Evolutionary conservation across 345 rosid species (phyloP).

Genomic region (Turnera subulata): DNA sequence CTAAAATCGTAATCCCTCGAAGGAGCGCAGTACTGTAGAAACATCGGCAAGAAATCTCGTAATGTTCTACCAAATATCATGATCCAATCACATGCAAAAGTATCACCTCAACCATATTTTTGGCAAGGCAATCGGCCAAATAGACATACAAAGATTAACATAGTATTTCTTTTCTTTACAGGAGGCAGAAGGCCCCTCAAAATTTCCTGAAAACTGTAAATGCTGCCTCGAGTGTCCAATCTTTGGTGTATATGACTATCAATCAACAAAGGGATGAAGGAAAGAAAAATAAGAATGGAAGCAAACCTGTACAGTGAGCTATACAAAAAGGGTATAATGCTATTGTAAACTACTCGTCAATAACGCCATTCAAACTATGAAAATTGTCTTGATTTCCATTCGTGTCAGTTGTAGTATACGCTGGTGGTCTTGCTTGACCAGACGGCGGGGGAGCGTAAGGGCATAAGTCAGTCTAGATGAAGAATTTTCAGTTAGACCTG

Average conservation of each 20-base stretch:
- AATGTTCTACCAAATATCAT: too few species aligned
- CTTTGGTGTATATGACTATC: neutral
- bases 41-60: too few species aligned
- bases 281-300: neutral
- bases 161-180: constrained; percentile 23
- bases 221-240: constrained; percentile 5
- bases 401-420: constrained; percentile 22
- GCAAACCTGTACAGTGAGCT: constrained; percentile 44
- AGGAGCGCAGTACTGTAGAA: too few species aligned
- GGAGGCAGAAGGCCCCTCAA: constrained; percentile 6
- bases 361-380: constrained; percentile 18
- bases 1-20: too few species aligned
- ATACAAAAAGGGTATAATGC: constrained; percentile 19
- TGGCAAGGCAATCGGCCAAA: constrained; percentile 10
- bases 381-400: constrained; percentile 36
- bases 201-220: constrained; percentile 4
- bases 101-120: too few species aligned
- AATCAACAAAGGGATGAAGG: neutral
- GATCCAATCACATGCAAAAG: too few species aligned
- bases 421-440: constrained; percentile 29
- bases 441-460: constrained; percentile 70
- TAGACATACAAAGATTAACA: constrained; percentile 30
- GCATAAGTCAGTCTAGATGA: constrained; percentile 76
- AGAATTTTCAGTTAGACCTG: constrained; percentile 88
- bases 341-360: constrained; percentile 7